Conservation (phyloP, 2,329 filamentous ascomycete genomes). For the Exophiala aquamarina region DNA sequence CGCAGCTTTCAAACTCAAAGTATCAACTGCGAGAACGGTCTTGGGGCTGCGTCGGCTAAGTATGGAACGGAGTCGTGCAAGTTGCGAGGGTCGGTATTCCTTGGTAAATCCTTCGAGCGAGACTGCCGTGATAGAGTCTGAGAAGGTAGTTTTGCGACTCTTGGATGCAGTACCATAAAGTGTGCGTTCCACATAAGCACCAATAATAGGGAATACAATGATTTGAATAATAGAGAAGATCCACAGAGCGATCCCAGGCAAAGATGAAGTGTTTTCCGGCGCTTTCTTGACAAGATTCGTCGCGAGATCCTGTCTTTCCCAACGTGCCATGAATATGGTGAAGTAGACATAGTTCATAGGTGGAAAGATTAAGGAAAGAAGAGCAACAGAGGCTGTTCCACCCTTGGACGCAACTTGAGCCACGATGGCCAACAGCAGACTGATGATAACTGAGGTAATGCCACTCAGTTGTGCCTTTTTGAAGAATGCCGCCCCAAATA, state of each 20-base stretch:
- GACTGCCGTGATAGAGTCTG: slow-evolving; percentile 47
- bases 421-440: slow-evolving; percentile 75
- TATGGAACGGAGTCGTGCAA: slow-evolving; percentile 51
- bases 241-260: slow-evolving; percentile 76
- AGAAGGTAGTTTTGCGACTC: slow-evolving; percentile 48
- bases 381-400: slow-evolving; percentile 62
- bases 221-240: slow-evolving; percentile 76
- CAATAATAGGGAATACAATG: slow-evolving; percentile 72
- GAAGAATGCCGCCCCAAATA: slow-evolving; percentile 81
- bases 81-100: slow-evolving; percentile 67
- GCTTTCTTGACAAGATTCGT: slow-evolving; percentile 63
- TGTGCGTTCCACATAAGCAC: slow-evolving; percentile 68
- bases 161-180: slow-evolving; percentile 74
- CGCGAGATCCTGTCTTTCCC: slow-evolving; percentile 61
- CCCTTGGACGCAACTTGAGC: slow-evolving; percentile 71
- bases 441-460: slow-evolving; percentile 71
- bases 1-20: slow-evolving; percentile 68
- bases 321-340: slow-evolving; percentile 72
- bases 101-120: slow-evolving; percentile 74
- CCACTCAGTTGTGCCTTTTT: slow-evolving; percentile 84
- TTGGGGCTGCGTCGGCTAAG: slow-evolving; percentile 54
- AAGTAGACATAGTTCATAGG: slow-evolving; percentile 89
- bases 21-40: slow-evolving; percentile 75
- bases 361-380: slow-evolving; percentile 75
- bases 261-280: slow-evolving; percentile 64